Evolutionary conservation across 768 basidiomycete species (phyloP).

Genomic region (Omphalotus guepiniiformis): DNA sequence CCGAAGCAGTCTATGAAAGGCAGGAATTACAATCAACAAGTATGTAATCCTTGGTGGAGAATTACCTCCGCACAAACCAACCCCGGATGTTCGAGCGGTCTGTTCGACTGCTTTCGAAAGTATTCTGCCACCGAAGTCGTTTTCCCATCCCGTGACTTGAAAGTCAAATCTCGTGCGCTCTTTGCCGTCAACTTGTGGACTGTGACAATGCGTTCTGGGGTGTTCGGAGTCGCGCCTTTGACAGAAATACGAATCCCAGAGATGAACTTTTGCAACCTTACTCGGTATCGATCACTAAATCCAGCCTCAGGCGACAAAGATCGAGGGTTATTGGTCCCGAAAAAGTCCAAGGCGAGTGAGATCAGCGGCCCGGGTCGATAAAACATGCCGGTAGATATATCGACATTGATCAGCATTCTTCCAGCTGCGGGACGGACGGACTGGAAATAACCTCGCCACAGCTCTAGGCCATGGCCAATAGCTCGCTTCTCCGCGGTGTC

Average conservation of each 20-base stretch:
- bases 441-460: constrained; percentile 83
- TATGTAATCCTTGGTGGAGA: too few species aligned
- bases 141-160: constrained; percentile 45
- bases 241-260: constrained; percentile 29
- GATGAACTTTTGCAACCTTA: constrained; percentile 36
- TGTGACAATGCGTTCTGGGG: constrained; percentile 10
- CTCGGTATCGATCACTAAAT: constrained; percentile 48
- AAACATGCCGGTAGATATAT: constrained; percentile 76
- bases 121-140: constrained; percentile 40
- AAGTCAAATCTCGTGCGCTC: constrained; percentile 46
- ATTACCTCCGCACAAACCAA: constrained; percentile 56
- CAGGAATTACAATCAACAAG: background rate
- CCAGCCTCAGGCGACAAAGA: constrained; percentile 29
- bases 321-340: constrained; percentile 29
- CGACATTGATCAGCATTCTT: constrained; percentile 66
- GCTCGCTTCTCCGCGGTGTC: constrained; percentile 40
- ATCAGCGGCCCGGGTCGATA: constrained; percentile 62
- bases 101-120: constrained; percentile 18
- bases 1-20: constrained; percentile 47
- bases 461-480: constrained; percentile 59
- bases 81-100: constrained; percentile 40
- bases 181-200: constrained; percentile 50
- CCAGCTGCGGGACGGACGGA: constrained; percentile 66
- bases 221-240: constrained; percentile 16
- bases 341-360: constrained; percentile 52